phyloP scores from a whole-genome alignment of 371 early-diverging fungal genomes.

The Circinella minor region DNA sequence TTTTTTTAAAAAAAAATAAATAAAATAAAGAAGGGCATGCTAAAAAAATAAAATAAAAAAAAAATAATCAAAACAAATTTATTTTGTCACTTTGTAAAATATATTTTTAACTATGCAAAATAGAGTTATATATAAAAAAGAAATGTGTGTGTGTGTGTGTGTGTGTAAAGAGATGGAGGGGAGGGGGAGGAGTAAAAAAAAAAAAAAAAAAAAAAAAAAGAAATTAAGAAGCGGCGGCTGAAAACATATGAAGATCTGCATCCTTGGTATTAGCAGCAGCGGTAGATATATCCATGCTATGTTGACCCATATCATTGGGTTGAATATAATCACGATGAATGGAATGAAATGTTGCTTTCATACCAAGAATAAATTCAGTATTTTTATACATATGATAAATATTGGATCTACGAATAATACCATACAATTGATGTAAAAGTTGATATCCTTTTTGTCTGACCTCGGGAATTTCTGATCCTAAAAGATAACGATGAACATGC shows the following conservation, averaged over 20 bases:
- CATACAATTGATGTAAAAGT: constrained; percentile 21
- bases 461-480: constrained; percentile 23
- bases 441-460: constrained; percentile 32
- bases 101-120: no score
- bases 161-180: no score
- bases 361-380: constrained; percentile 26
- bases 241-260: constrained; percentile 23
- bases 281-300: constrained; percentile 15
- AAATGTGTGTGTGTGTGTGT: no score
- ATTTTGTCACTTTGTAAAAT: no score
- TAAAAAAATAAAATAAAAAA: no score
- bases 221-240: constrained; percentile 26
- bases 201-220: background rate
- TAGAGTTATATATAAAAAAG: no score
- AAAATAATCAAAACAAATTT: no score
- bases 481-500: constrained; percentile 28
- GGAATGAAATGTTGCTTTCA: constrained; percentile 21
- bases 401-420: constrained; percentile 25
- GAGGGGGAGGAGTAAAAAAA: background rate
- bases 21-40: no score
- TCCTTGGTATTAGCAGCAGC: constrained; percentile 11
- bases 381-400: constrained; percentile 32
- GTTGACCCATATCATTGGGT: constrained; percentile 9
- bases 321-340: constrained; percentile 17
- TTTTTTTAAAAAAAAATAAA: background rate